Base-by-base conservation (phyloP, 73 alveolate genomes). In the Paramecium sonneborni region DNA sequence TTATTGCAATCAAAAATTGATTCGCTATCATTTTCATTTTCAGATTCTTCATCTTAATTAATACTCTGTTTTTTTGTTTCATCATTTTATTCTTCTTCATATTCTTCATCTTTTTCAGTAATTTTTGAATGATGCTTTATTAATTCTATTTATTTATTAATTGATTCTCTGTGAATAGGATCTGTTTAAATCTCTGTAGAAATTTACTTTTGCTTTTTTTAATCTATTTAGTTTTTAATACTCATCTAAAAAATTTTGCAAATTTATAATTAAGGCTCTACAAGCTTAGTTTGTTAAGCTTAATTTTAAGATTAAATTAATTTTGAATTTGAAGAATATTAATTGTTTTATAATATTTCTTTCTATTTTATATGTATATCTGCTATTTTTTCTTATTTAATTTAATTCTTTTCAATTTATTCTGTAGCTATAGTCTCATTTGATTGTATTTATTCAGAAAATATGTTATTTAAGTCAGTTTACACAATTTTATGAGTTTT, bases 51-150 rank as follows among this genome's bases (percentile, higher is more conserved):
- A n/a, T n/a, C n/a, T 0, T 62, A 21, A 14, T 30, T 62, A 12
- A 23, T 26, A 62, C 6, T 48, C 2, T 4, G 68, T 48, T 48
- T 15, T 48, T 48, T 8, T 62, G 3, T 62, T 62, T 26, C 48
- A 62, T 3, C 18, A 52, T 62, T 24, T 62, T 62, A 26, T 26
- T 62, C 84, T n/a, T 62, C 84, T 10, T 62, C 84, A 12, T 62
- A 15, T 62, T 62, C 84, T 62, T 62, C 84, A 30, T 62, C 84
- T 4, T 32, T 62, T 26, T 62, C 84, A 26, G 84, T 62, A 62
- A 62, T 62, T 62, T 62, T 62, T 6, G 84, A 62, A 62, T 26
- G 12, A 62, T 62, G 84, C 10, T 62, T 62, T 4, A 48, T 48
- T 48, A 15, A 48, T 8, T 48, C 20, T 8, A 30, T 15, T 62